phyloP scores from a whole-genome alignment of 164 flowering plant genomes.

The Nymphaea colorata region DNA sequence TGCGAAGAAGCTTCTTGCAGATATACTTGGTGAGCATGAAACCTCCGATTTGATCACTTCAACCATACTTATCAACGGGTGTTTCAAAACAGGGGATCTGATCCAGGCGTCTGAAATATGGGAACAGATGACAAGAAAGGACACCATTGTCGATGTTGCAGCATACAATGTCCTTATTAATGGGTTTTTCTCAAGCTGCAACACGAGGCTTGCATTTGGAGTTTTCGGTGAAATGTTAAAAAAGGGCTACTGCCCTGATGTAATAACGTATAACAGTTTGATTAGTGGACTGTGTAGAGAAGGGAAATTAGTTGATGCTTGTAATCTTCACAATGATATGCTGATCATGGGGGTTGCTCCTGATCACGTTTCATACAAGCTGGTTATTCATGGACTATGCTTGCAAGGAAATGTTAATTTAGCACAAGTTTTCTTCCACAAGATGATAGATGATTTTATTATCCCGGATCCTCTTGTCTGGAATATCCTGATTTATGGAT shows the following conservation, averaged over 20 bases:
- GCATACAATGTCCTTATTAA: constrained; percentile 61
- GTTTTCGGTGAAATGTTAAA: constrained; percentile 45
- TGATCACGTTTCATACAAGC: constrained; percentile 49
- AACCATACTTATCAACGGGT: constrained; percentile 63
- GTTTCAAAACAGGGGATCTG: constrained; percentile 37
- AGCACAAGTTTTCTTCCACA: constrained; percentile 33
- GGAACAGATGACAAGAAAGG: constrained; percentile 27
- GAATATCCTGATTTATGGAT: constrained; percentile 55
- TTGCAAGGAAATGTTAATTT: constrained; percentile 28
- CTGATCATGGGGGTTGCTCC: constrained; percentile 43
- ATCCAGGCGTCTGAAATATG: constrained; percentile 33
- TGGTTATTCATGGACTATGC: constrained; percentile 51
- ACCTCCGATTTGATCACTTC: constrained; percentile 35
- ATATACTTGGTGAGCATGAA: constrained; percentile 28
- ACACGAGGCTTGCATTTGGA: constrained; percentile 25
- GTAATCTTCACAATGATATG: constrained; percentile 31
- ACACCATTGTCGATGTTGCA: constrained; percentile 28
- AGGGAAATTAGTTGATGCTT: constrained; percentile 49
- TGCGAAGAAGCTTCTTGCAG: constrained; percentile 39
- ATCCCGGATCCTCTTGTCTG: constrained; percentile 48
- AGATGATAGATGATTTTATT: constrained; percentile 38
- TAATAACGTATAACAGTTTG: constrained; percentile 54
- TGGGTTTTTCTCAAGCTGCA: constrained; percentile 32
- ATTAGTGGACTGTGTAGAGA: constrained; percentile 43
- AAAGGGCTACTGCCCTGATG: constrained; percentile 48